phyloP scores from a whole-genome alignment of 2,329 filamentous ascomycete genomes.

The Trichoderma oligosporum region DNA sequence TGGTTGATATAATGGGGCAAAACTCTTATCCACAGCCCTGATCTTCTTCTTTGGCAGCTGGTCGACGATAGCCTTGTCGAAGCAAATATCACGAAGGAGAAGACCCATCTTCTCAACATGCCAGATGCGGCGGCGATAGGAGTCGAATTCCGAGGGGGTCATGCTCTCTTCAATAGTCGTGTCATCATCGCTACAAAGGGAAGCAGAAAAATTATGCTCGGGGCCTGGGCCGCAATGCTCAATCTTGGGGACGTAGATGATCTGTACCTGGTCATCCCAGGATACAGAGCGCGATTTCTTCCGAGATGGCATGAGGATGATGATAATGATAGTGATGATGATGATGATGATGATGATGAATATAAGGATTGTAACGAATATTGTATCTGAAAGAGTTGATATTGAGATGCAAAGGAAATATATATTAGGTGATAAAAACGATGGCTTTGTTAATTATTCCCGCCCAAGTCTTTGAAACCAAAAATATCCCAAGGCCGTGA shows the following conservation, averaged over 20 bases:
- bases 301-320: neutral
- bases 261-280: neutral
- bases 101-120: neutral
- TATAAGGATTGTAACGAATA: neutral
- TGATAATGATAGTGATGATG: neutral
- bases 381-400: neutral
- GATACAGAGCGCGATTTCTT: neutral
- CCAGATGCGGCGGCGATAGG: neutral
- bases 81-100: neutral
- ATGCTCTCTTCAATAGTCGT: neutral
- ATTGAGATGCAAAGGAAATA: neutral
- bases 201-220: too few relatives aligned
- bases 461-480: neutral
- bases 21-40: neutral
- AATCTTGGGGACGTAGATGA: neutral
- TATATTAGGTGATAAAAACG: neutral
- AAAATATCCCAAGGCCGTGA: neutral
- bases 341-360: too few relatives aligned
- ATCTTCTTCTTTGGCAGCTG: neutral
- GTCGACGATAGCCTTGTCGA: neutral
- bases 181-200: too few relatives aligned
- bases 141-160: neutral
- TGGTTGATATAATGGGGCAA: neutral
- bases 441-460: neutral
- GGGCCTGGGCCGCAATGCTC: neutral